Percentiles rank a stretch among this genome's conserved stretches.
Evolutionary conservation across 306 rosid genomes (phyloP).

Genomic region (Medicago truncatula): DNA sequence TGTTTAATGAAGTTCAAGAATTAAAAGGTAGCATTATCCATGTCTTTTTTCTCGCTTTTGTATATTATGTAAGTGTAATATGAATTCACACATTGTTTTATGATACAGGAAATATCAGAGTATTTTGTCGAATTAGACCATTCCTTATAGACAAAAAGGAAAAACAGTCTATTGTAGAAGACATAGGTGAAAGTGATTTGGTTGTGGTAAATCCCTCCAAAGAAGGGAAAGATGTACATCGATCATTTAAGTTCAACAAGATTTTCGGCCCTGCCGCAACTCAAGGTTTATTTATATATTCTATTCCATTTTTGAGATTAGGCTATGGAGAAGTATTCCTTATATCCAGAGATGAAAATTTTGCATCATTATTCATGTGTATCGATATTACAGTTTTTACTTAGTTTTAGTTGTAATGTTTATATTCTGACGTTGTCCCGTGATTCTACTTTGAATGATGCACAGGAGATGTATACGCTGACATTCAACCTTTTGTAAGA

Average conservation of each 20-base stretch:
- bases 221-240: conserved; percentile 54
- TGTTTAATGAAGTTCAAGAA: conserved; percentile 59
- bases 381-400: conserved; percentile 4
- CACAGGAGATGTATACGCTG: conserved; percentile 64
- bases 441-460: conserved; percentile 31
- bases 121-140: conserved; percentile 68
- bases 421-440: conserved; percentile 20
- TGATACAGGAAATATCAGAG: conserved; percentile 68
- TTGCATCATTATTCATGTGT: conserved; percentile 23
- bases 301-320: conserved; percentile 6
- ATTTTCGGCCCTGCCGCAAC: conserved; percentile 45
- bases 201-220: conserved; percentile 50
- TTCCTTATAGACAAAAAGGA: conserved; percentile 45
- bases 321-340: not conserved
- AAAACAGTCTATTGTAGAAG: conserved; percentile 48
- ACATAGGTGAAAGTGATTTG: conserved; percentile 49
- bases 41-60: conserved; percentile 3
- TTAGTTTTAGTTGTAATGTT: not conserved
- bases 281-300: conserved; percentile 49
- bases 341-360: not conserved
- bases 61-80: conserved; percentile 9
- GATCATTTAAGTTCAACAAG: conserved; percentile 53
- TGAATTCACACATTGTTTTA: conserved; percentile 14
- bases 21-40: conserved; percentile 47
- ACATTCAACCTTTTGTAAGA: conserved; percentile 56